phyloP scores from a whole-genome alignment of 805 yeast genomes.

The Nakazawaea populi region DNA sequence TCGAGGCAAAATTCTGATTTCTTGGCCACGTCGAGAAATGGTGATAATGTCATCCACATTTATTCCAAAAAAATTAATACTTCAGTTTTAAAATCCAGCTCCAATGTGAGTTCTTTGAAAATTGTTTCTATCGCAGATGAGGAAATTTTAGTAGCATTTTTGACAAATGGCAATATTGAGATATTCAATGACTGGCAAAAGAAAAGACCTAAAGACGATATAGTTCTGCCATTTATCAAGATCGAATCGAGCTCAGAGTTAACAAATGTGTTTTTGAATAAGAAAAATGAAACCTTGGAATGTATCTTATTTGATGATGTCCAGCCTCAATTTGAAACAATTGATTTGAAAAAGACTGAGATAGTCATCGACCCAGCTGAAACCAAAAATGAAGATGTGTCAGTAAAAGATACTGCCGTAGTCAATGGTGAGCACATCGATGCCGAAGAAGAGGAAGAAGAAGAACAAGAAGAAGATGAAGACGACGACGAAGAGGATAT shows the following conservation, averaged over 20 bases:
- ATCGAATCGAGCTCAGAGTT: constrained; percentile 19
- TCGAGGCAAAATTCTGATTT: constrained; percentile 26
- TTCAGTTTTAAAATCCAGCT: constrained; percentile 29
- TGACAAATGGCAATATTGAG: constrained; percentile 26
- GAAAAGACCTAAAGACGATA: constrained; percentile 7
- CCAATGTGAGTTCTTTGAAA: constrained; percentile 23
- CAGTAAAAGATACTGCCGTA: too few species aligned
- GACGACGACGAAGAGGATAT: constrained; percentile 21
- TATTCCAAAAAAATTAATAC: constrained; percentile 24
- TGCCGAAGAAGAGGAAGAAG: constrained; percentile 15
- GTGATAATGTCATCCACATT: constrained; percentile 26
- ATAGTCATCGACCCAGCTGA: not conserved
- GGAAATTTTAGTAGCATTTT: constrained; percentile 23
- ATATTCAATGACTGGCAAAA: constrained; percentile 18
- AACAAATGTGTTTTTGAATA: constrained; percentile 25
- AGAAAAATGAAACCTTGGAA: constrained; percentile 21
- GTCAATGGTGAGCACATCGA: too few species aligned
- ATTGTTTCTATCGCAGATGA: constrained; percentile 15
- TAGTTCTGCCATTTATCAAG: constrained; percentile 17
- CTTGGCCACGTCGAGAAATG: constrained; percentile 26
- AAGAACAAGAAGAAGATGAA: constrained; percentile 8
- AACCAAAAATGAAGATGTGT: not conserved
- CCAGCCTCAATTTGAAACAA: constrained; percentile 21
- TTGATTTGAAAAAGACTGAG: not conserved
- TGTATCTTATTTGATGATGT: constrained; percentile 34